Evolutionary conservation across 257 asterid species (phyloP), one percentile per base, ranked within the genome.

Genomic region (Paulownia fortunei): DNA sequence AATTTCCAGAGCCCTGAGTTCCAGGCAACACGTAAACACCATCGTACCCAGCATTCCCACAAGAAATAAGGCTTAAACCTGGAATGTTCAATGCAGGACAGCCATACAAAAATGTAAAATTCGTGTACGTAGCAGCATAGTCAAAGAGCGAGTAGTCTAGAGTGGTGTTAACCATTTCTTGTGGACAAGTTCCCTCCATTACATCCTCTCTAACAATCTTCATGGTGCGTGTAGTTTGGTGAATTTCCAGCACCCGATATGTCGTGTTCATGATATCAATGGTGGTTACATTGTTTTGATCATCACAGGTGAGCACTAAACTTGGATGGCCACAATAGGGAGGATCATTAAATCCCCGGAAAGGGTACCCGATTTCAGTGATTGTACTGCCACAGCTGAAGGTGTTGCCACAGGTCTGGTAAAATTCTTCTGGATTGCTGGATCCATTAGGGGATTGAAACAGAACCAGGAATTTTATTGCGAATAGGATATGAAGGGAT

Each of bases 281-380:
- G 49, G 85, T 88, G n/a, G 96, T 88, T 1, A 63, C 44, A 6
- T 76, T 79, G 21, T 8, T 32, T 16, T 12, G 71, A 32, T 58
- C 73, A 12, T 87, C 69, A 13, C 97, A 92, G 15, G 36, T 51
- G 41, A 92, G 91, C 3, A 65, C 85, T 16, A 90, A 73, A 42
- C 88, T 85, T 2, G 97, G 97, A 67, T 89, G 89, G 54, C 97
- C 97, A 15, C 96, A 92, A 42, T 79, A 85, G 24, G n/a, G 51
- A 72, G 94, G 94, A 73, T 88, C 92, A 4, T 19, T 1, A 12
- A 6, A 0, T 58, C 81, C 85, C 11, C 93, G 87, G 65, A 92
- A 92, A 18, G 97, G 97, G 65, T 92, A 92, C 41, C 83, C 80
- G 36, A 92, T 59, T 32, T 59, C 65, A 5, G 83, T 79, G 78